A percentile compares a stretch with the other conserved stretches of the same genome.
These are phyloP conservation scores for Puccinia coronata DNA, from an alignment of 1,284 basidiomycete genomes.

Conservation along the genomic window DNA sequence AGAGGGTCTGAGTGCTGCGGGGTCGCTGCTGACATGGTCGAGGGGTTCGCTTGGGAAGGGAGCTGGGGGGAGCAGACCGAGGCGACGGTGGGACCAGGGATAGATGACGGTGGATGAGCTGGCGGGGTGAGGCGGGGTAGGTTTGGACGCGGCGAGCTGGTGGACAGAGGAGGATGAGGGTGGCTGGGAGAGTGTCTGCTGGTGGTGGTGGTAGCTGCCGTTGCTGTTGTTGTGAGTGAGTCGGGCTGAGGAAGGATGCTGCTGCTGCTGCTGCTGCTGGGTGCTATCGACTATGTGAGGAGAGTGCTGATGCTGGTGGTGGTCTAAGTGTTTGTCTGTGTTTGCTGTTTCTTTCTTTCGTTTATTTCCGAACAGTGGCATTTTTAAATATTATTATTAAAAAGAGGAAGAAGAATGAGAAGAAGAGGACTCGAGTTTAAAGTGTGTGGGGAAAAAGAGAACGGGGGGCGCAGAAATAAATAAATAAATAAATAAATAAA, in stretches of 20 bases:
- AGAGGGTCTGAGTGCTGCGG: slow-evolving; percentile 64
- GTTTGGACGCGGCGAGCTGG: background rate
- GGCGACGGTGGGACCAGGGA: slow-evolving; percentile 74
- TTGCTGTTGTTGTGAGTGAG: slow-evolving; percentile 4
- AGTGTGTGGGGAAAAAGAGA: too few species aligned
- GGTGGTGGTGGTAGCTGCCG: background rate
- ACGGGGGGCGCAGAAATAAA: too few species aligned
- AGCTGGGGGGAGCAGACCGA: slow-evolving; percentile 68
- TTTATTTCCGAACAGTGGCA: slow-evolving; percentile 45
- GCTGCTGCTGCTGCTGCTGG: background rate
- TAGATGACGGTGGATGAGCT: slow-evolving; percentile 60
- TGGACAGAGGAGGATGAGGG: slow-evolving; percentile 10
- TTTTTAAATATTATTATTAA: background rate
- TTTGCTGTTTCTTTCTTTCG: slow-evolving; percentile 16
- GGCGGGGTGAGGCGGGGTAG: too few species aligned
- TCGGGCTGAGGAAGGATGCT: background rate
- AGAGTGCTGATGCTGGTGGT: background rate
- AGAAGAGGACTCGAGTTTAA: too few species aligned
- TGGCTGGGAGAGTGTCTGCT: background rate
- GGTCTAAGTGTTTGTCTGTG: background rate
- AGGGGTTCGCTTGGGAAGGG: slow-evolving; percentile 66
- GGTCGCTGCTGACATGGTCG: slow-evolving; percentile 65
- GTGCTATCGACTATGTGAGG: too few species aligned
- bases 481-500: too few species aligned
- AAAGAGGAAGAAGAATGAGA: too few species aligned